These are phyloP conservation scores for Rhododendron henanense DNA, from an alignment of 148 eudicot species.

Conservation along the genomic window DNA sequence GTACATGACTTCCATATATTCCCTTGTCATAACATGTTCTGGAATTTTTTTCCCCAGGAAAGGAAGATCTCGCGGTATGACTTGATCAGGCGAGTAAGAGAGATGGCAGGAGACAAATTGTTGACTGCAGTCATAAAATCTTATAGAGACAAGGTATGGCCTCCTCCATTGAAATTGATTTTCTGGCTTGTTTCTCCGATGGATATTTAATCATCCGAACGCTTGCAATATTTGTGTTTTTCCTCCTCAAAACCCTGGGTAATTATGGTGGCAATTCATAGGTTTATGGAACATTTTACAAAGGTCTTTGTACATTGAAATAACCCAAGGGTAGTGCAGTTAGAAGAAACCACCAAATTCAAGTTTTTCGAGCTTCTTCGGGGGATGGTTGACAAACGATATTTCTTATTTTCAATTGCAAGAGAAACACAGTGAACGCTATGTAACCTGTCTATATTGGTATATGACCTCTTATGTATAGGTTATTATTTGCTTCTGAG, in stretches of 20 bases:
- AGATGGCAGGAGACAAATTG: slow-evolving; percentile 46
- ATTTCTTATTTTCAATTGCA: neutral
- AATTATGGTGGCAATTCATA: neutral
- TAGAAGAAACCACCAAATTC: neutral
- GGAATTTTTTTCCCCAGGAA: slow-evolving; percentile 29
- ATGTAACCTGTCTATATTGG: neutral
- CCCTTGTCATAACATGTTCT: neutral
- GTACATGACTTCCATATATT: neutral
- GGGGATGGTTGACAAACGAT: neutral
- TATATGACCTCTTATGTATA: neutral
- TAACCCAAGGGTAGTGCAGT: neutral
- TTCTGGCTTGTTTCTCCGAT: neutral
- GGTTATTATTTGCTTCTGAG: neutral
- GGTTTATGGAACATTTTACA: neutral
- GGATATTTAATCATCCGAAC: neutral
- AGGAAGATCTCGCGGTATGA: slow-evolving; percentile 45
- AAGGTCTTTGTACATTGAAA: neutral
- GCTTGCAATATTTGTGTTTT: neutral
- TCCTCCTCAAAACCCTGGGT: neutral
- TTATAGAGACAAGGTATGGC: slow-evolving; percentile 28
- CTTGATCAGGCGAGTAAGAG: slow-evolving; percentile 37
- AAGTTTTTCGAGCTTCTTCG: neutral
- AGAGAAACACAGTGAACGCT: neutral
- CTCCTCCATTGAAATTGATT: neutral
- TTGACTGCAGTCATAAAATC: slow-evolving; percentile 40